Percentiles rank a stretch among this genome's conserved stretches.
Evolutionary conservation across 75 land plant species (phyloP).

Genomic region (Cryptomeria japonica): DNA sequence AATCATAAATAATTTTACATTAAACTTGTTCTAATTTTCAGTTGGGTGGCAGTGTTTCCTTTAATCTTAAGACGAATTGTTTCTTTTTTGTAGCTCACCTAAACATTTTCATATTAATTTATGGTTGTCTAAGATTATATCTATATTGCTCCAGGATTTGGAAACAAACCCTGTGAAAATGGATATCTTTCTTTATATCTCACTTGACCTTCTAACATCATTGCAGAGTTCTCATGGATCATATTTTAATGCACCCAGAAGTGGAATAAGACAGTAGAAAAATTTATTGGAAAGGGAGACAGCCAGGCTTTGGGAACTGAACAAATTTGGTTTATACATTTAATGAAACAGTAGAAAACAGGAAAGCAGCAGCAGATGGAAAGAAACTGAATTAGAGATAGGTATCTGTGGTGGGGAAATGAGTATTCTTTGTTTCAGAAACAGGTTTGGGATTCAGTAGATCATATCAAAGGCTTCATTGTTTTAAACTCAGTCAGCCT

Average conservation of each 20-base stretch:
- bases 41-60: no score
- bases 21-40: no score
- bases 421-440: background rate
- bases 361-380: background rate
- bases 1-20: no score
- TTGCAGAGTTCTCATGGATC: background rate
- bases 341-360: background rate
- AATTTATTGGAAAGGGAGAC: background rate
- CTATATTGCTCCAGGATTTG: background rate
- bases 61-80: no score
- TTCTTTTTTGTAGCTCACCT: no score
- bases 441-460: background rate
- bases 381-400: background rate
- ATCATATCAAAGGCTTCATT: background rate
- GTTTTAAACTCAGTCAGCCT: background rate
- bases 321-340: background rate
- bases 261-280: background rate
- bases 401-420: background rate
- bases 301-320: background rate
- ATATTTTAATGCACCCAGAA: background rate
- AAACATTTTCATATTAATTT: no score
- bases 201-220: background rate
- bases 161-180: background rate
- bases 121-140: background rate
- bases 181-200: background rate